Base-by-base conservation (phyloP, 257 asterid genomes). In the Solanum peruvianum region DNA sequence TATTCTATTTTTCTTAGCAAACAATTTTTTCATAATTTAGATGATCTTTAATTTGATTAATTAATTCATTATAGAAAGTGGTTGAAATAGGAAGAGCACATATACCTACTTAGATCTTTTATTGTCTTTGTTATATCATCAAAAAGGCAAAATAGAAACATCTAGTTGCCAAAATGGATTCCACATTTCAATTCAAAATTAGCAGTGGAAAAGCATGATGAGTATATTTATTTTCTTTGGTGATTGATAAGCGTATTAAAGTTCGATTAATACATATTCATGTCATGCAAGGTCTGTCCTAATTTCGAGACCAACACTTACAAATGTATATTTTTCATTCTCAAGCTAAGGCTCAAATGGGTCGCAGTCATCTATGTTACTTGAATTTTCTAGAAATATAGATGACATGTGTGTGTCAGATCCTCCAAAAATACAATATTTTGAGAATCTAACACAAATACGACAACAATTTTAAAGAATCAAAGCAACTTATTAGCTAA, bases 131-230 rank as follows among this genome's bases (percentile, higher is more conserved):
- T 72, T 72, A 37, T 10, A 72, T 72, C 49, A 72, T 35, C 47
- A 72, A 37, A 35, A 72, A 35, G 47, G 81, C 81, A 72, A 72
- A 70, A 72, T 73, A 72, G 52, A 73, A 73, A 39, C 49, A 73
- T 21, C 49, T 73, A 37, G 52, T 73, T 73, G 82, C 31, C 82
- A 73, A 73, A 73, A 37, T 73, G 82, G 82, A 73, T 73, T 21
- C 18, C 82, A 72, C n/a, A 72, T 37, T 21, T 39, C 49, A 37
- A 39, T 73, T 39, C 52, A 37, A 72, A 72, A 35, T 73, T 21
- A 37, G 47, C 9, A 35, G 11, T 37, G 82, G 82, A 71, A 41
- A 73, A 73, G 49, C 49, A 73, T 73, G 81, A 73, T 10, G 49
- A 10, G 18, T 21, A 6, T 37, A 37, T 37, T 35, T 35, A 1